Evolutionary conservation across 108 stramenopile species (phyloP).

Genomic region (Nitzschia sp.): DNA sequence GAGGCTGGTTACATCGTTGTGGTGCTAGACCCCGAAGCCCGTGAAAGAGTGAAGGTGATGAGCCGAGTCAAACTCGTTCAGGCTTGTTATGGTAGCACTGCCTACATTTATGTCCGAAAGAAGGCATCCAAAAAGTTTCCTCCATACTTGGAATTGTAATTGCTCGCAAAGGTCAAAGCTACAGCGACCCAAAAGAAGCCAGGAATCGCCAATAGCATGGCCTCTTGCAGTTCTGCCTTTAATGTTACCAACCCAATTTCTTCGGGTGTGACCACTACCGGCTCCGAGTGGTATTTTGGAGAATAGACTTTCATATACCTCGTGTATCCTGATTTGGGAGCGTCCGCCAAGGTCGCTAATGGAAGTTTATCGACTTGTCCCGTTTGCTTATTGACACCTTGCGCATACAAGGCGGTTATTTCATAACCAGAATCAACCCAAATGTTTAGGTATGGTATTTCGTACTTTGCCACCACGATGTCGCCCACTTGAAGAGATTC

Average conservation of each 20-base stretch:
- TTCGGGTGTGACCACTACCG: conserved; percentile 58
- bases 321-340: conserved; percentile 15
- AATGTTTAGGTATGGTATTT: conserved; percentile 45
- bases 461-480: conserved; percentile 47
- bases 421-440: conserved; percentile 49
- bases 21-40: no score
- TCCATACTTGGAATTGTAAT: conserved; percentile 57
- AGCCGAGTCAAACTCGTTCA: no score
- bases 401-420: conserved; percentile 50
- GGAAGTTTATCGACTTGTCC: conserved; percentile 41
- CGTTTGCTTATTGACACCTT: conserved; percentile 48
- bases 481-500: conserved; percentile 35
- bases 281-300: conserved; percentile 6
- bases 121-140: conserved; percentile 63
- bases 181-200: conserved; percentile 62
- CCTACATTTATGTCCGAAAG: conserved; percentile 49
- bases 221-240: conserved; percentile 41
- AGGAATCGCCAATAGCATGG: conserved; percentile 50
- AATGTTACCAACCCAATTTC: conserved; percentile 56
- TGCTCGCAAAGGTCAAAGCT: conserved; percentile 42
- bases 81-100: no score
- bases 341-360: conserved; percentile 29
- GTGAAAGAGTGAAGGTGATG: no score
- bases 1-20: no score
- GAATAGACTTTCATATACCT: conserved; percentile 13